These are phyloP conservation scores for Boletus putidus DNA, from an alignment of 1,284 basidiomycete genomes.

Conservation along the genomic window DNA sequence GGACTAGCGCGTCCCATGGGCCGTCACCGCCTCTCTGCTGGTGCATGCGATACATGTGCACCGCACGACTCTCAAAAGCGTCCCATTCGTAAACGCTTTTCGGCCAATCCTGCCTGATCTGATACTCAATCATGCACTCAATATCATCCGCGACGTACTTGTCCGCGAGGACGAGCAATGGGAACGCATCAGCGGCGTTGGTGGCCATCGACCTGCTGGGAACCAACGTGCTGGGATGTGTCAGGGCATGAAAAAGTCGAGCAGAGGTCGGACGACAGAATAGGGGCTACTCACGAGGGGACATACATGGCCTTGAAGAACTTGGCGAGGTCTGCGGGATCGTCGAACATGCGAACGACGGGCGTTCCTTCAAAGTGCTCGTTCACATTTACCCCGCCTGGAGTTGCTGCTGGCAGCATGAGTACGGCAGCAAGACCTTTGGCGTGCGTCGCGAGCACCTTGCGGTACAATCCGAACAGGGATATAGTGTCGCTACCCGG, in stretches of 20 bases:
- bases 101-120: not conserved
- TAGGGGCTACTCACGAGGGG: not conserved
- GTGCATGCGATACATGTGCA: not conserved
- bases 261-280: not conserved
- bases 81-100: not conserved
- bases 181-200: not conserved
- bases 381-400: not conserved
- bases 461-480: not conserved
- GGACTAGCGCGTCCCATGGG: not conserved
- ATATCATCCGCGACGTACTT: not conserved
- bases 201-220: not conserved
- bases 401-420: not conserved
- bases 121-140: not conserved
- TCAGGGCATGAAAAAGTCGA: not conserved
- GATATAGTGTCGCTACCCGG: not conserved
- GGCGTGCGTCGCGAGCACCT: not conserved
- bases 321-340: not conserved
- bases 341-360: not conserved
- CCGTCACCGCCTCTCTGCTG: not conserved
- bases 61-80: not conserved
- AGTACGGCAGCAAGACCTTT: not conserved
- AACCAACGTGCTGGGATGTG: not conserved
- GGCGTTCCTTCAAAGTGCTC: not conserved
- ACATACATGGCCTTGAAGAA: not conserved
- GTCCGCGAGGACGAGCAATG: not conserved